These are phyloP conservation scores for Quillaja saponaria DNA, from an alignment of 306 rosid species.

Conservation along the genomic window DNA sequence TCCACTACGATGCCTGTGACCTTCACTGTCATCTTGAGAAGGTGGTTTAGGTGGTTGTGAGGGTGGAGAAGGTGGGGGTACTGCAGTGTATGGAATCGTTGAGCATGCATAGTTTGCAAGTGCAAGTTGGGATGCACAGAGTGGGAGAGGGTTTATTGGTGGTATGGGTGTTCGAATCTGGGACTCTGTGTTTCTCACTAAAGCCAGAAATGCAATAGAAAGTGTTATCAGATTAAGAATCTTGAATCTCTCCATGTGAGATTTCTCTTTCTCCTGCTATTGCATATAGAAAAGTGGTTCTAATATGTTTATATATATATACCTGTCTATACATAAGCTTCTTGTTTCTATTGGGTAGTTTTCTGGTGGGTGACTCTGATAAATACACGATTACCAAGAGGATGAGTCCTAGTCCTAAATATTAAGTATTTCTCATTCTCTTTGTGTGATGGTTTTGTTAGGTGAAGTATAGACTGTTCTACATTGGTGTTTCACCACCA, in stretches of 20 bases:
- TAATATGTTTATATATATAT: conserved; percentile 30
- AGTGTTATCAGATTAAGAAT: conserved; percentile 14
- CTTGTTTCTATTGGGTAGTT: conserved; percentile 24
- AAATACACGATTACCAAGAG: conserved; percentile 43
- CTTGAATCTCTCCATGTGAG: conserved; percentile 41
- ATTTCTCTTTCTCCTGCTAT: not conserved
- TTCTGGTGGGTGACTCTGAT: conserved; percentile 13
- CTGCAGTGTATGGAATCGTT: conserved; percentile 42
- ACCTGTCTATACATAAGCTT: conserved; percentile 22
- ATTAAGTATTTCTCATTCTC: conserved; percentile 40
- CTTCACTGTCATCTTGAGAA: conserved; percentile 25
- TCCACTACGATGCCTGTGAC: not conserved
- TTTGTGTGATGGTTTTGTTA: conserved; percentile 57
- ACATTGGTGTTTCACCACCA: conserved; percentile 19
- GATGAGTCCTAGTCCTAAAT: conserved; percentile 42
- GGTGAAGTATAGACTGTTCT: conserved; percentile 41
- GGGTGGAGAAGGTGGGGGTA: conserved; percentile 27
- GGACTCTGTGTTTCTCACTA: conserved; percentile 39
- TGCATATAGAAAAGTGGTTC: conserved; percentile 12
- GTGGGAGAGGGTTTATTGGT: conserved; percentile 38
- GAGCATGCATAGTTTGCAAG: conserved; percentile 75
- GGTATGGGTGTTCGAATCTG: conserved; percentile 4
- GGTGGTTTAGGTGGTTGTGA: conserved; percentile 1
- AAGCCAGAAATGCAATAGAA: conserved; percentile 33
- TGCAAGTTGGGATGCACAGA: conserved; percentile 68